Evolutionary conservation across 1,284 basidiomycete genomes (phyloP).

Genomic region (Psilocybe mexicana): DNA sequence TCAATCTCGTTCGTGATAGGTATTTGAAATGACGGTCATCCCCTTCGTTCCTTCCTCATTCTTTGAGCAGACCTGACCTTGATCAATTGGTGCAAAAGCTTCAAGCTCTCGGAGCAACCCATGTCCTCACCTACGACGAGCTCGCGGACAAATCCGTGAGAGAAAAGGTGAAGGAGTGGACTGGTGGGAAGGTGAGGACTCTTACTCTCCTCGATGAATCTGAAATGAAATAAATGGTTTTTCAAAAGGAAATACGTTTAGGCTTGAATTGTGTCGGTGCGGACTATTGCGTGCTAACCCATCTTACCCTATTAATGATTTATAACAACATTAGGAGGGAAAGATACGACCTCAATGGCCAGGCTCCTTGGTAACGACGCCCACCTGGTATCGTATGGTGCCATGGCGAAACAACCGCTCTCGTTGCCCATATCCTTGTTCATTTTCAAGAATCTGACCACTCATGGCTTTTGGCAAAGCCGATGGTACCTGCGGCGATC

Average conservation of each 20-base stretch:
- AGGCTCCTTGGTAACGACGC: slow-evolving; percentile 64
- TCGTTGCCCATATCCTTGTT: slow-evolving; percentile 76
- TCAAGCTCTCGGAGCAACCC: slow-evolving; percentile 63
- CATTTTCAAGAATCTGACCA: slow-evolving; percentile 79
- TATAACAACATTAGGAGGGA: slow-evolving; percentile 48
- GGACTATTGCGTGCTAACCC: slow-evolving; percentile 7
- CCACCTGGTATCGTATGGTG: slow-evolving; percentile 83
- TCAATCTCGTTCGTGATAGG: slow-evolving; percentile 80
- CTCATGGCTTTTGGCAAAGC: slow-evolving; percentile 77
- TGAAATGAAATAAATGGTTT: neutral
- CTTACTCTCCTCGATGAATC: neutral
- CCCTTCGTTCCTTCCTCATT: neutral
- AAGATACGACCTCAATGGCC: slow-evolving; percentile 66
- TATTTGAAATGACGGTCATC: neutral
- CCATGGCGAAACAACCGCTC: slow-evolving; percentile 83
- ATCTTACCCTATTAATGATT: neutral
- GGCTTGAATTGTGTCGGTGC: slow-evolving; percentile 76
- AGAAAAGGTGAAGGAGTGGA: slow-evolving; percentile 57
- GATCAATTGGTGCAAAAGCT: slow-evolving; percentile 53
- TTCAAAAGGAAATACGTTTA: slow-evolving; percentile 53
- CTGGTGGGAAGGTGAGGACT: slow-evolving; percentile 49
- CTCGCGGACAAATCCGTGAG: slow-evolving; percentile 55
- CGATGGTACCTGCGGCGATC: slow-evolving; percentile 63
- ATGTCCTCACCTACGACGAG: slow-evolving; percentile 76
- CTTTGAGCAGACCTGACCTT: slow-evolving; percentile 48